Evolutionary conservation across 2,329 filamentous ascomycete species (phyloP).

Genomic region (Elsinoe batatas): DNA sequence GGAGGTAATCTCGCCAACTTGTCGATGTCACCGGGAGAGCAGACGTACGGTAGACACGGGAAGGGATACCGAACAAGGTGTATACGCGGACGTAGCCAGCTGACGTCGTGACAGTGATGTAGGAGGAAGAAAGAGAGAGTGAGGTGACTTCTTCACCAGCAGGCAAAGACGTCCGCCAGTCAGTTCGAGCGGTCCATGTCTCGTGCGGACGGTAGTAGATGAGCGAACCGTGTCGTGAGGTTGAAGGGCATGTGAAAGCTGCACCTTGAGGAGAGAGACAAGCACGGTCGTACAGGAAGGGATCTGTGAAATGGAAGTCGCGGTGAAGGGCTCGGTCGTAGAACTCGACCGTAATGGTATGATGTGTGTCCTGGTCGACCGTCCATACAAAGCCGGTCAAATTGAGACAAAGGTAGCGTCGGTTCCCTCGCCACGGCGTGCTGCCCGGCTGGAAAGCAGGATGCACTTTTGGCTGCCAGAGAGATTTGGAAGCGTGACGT

Average conservation of each 20-base stretch:
- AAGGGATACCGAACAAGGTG: constrained; percentile 83
- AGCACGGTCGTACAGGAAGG: constrained; percentile 90
- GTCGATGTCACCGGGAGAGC: constrained; percentile 82
- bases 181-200: constrained; percentile 81
- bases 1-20: constrained; percentile 90
- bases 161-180: constrained; percentile 86
- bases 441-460: constrained; percentile 85
- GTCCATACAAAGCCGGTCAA: constrained; percentile 94
- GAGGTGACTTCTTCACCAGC: constrained; percentile 76
- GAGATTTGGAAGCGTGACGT: constrained; percentile 38
- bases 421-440: constrained; percentile 89
- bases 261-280: constrained; percentile 77
- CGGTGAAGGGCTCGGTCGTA: constrained; percentile 88
- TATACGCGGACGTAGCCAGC: constrained; percentile 85
- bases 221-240: constrained; percentile 57
- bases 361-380: constrained; percentile 76
- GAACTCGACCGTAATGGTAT: constrained; percentile 95
- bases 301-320: constrained; percentile 96
- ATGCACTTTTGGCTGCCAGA: constrained; percentile 60
- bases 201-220: constrained; percentile 98
- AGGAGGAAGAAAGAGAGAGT: constrained; percentile 84
- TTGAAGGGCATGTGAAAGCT: constrained; percentile 70
- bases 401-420: constrained; percentile 88
- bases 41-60: constrained; percentile 84
- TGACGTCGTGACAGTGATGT: constrained; percentile 79